Evolutionary conservation across 345 rosid genomes (phyloP).

Genomic region (Gossypium australe): DNA sequence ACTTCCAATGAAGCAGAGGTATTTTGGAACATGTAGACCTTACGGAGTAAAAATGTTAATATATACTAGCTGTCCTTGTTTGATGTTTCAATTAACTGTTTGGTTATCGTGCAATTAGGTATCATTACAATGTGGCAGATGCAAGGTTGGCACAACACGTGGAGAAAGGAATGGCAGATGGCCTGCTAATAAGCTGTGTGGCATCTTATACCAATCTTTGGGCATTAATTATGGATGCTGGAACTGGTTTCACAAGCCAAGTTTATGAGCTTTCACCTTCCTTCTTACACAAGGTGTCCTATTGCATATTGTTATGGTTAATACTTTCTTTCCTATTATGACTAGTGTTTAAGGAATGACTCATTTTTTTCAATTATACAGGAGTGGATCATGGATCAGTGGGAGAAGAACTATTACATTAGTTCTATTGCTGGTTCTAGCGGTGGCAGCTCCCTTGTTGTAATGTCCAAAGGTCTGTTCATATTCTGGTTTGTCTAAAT

Average conservation of each 20-base stretch:
- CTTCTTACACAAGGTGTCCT: slow-evolving; percentile 80
- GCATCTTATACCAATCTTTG: slow-evolving; percentile 88
- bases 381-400: slow-evolving; percentile 99
- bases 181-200: slow-evolving; percentile 84
- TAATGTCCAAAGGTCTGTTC: slow-evolving; percentile 88
- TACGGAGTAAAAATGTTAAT: neutral
- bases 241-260: slow-evolving; percentile 47
- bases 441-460: slow-evolving; percentile 92
- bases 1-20: slow-evolving; percentile 97
- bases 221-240: slow-evolving; percentile 77
- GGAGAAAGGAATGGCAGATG: slow-evolving; percentile 90
- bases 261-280: slow-evolving; percentile 80
- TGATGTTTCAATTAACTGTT: slow-evolving; percentile 11
- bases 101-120: slow-evolving; percentile 43
- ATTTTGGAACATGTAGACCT: slow-evolving; percentile 11
- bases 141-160: slow-evolving; percentile 84
- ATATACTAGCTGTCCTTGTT: neutral
- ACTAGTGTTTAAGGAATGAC: neutral
- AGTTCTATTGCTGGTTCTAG: slow-evolving; percentile 89
- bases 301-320: neutral
- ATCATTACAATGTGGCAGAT: slow-evolving; percentile 96
- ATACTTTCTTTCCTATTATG: neutral
- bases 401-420: slow-evolving; percentile 96
- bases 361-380: slow-evolving; percentile 24
- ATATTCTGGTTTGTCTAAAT: slow-evolving; percentile 5